Percentiles rank a stretch among this genome's conserved stretches.
Evolutionary conservation across 768 basidiomycete species (phyloP).

Genomic region (Termitomyces sp.): DNA sequence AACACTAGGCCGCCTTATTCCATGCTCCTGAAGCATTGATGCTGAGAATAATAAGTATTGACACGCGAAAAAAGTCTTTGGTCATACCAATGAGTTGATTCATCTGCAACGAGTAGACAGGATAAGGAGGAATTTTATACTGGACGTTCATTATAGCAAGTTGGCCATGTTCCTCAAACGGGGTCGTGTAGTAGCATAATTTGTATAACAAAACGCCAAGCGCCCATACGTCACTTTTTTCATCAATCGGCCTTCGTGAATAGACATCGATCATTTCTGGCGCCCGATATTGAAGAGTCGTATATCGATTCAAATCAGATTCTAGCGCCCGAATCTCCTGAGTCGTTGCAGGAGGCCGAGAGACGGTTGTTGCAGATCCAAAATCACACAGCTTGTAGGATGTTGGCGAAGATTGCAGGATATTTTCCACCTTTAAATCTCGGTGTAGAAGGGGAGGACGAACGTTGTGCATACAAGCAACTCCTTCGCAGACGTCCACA

Average conservation of each 20-base stretch:
- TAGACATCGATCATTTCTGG: constrained; percentile 97
- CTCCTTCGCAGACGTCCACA: constrained; percentile 94
- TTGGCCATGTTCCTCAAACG: constrained; percentile 97
- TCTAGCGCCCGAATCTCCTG: constrained; percentile 87
- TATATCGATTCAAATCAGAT: constrained; percentile 88
- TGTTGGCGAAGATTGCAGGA: constrained; percentile 79
- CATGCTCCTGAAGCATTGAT: constrained; percentile 91
- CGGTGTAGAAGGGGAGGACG: constrained; percentile 90
- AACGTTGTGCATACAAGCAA: constrained; percentile 94
- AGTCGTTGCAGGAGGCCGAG: constrained; percentile 68
- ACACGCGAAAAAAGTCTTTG: not conserved
- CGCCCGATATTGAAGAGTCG: constrained; percentile 96
- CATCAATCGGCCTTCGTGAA: constrained; percentile 77
- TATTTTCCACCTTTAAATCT: constrained; percentile 98
- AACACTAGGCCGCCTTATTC: constrained; percentile 76
- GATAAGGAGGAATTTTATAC: constrained; percentile 87
- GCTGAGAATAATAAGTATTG: constrained; percentile 34
- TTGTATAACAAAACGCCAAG: constrained; percentile 96
- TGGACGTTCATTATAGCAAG: constrained; percentile 96
- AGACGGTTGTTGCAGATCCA: constrained; percentile 81
- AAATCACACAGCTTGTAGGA: constrained; percentile 98
- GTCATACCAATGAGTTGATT: constrained; percentile 74
- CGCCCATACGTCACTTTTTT: constrained; percentile 98
- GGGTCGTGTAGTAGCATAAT: constrained; percentile 98
- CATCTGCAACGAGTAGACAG: constrained; percentile 79